phyloP scores from a whole-genome alignment of 139 green algal species.

The Coelastrella sp. region DNA sequence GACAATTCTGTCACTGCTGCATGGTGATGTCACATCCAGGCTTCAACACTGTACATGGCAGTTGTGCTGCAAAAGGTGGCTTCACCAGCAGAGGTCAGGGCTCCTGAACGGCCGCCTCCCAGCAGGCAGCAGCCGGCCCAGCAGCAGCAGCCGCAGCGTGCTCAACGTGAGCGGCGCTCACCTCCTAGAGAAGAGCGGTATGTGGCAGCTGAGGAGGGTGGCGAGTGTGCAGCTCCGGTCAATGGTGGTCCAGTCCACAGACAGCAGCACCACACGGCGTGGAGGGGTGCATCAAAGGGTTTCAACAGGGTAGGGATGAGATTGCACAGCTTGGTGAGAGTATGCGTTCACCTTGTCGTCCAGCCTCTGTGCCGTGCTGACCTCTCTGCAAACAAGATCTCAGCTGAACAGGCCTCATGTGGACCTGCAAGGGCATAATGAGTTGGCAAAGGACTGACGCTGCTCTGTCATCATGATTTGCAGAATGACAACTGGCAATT shows the following conservation, averaged over 20 bases:
- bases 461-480: not conserved
- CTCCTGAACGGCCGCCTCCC: constrained; percentile 20
- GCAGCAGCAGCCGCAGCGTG: not conserved
- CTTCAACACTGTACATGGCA: constrained; percentile 64
- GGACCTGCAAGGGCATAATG: no score
- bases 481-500: constrained; percentile 33
- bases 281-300: not conserved
- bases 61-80: constrained; percentile 71
- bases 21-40: constrained; percentile 42
- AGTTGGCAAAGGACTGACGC: no score
- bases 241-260: not conserved
- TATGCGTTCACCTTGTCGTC: not conserved
- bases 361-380: no score
- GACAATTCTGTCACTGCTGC: not conserved
- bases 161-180: not conserved
- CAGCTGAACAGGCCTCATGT: no score
- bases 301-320: not conserved
- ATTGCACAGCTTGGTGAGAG: not conserved
- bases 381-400: no score
- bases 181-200: constrained; percentile 13
- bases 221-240: not conserved
- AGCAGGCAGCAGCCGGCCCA: not conserved
- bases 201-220: constrained; percentile 13
- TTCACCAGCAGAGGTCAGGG: not conserved
- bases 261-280: not conserved